Conservation (phyloP, 805 yeast species). For the Yueomyces sinensis region DNA sequence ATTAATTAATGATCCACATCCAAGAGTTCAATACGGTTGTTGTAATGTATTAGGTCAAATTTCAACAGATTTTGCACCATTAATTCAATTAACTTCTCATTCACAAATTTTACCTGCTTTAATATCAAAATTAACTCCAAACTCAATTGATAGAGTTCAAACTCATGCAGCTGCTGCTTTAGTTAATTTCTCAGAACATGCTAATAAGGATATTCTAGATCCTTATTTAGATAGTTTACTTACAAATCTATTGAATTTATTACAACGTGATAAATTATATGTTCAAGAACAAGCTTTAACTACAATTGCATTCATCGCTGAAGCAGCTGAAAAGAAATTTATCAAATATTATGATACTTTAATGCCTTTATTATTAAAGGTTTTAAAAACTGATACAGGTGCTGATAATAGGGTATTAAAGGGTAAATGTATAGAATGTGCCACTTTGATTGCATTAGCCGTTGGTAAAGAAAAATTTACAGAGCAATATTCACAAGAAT, state of each 20-base stretch:
- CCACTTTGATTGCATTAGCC: constrained; percentile 86
- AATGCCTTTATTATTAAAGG: constrained; percentile 78
- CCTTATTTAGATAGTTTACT: constrained; percentile 84
- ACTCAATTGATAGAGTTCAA: constrained; percentile 82
- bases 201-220: constrained; percentile 72
- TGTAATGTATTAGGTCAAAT: constrained; percentile 96
- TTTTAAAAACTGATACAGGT: constrained; percentile 37
- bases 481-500: constrained; percentile 58
- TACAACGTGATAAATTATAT: constrained; percentile 78
- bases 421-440: constrained; percentile 92
- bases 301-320: constrained; percentile 94
- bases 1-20: constrained; percentile 70
- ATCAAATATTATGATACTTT: constrained; percentile 86
- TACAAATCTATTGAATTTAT: constrained; percentile 55
- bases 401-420: constrained; percentile 50
- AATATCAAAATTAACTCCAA: constrained; percentile 61
- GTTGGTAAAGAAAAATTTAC: constrained; percentile 85
- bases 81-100: constrained; percentile 71
- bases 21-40: constrained; percentile 93
- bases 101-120: constrained; percentile 75
- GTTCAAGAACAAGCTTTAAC: constrained; percentile 97
- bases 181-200: constrained; percentile 89
- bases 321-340: constrained; percentile 83
- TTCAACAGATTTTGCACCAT: constrained; percentile 89
- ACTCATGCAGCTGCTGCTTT: constrained; percentile 98